Base-by-base conservation (phyloP, 768 basidiomycete species). In the Chalciporus chontae region DNA sequence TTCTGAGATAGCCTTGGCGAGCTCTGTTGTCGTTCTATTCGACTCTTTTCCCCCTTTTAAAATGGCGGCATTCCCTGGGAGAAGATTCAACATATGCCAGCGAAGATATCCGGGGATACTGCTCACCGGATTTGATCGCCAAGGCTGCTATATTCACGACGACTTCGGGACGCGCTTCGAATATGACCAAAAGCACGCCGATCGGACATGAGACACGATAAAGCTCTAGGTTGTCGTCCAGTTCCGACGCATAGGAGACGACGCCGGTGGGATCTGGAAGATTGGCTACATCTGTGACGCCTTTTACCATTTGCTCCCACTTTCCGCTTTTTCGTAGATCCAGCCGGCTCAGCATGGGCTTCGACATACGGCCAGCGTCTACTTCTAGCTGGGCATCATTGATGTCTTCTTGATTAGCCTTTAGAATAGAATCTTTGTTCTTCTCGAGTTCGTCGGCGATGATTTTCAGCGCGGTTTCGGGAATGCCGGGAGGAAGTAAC, bases 11-110 rank as follows among this genome's bases (percentile, higher is more conserved):
- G 90, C 82, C 54, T 80, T 72, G 2, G 92, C 81, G 29, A 99
- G 79, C 23, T 93, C 72, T 5, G 75, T 67, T 3, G 92, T 79
- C 2, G 96, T 96, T 49, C 82, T 73, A 42, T 80, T 80, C 4
- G 95, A 97, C 66, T 99, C 96, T 65, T 95, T 97, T 6, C 96
- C 96, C 9, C 96, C 95, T 70, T 99, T 98, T 26, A 98, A 72
- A 50, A 99, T 98, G 8, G 94, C 95, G 18, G 94, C 87, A 65
- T 99, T 99, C 2, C 95, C 95, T 96, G 45, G 17, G 31, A 32
- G 31, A 38, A 29, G 45, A 5, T 45, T 57, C 14, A 29, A 52
- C 15, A 43, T 8, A 32, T 5, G n/a, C 11, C 42, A 43, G 9
- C 39, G 17, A 31, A 43, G 50, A 51, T 50, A 18, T 9, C 17